Base-by-base conservation (phyloP, 192 early-diverging fungal species). In the Coemansia pectinata region DNA sequence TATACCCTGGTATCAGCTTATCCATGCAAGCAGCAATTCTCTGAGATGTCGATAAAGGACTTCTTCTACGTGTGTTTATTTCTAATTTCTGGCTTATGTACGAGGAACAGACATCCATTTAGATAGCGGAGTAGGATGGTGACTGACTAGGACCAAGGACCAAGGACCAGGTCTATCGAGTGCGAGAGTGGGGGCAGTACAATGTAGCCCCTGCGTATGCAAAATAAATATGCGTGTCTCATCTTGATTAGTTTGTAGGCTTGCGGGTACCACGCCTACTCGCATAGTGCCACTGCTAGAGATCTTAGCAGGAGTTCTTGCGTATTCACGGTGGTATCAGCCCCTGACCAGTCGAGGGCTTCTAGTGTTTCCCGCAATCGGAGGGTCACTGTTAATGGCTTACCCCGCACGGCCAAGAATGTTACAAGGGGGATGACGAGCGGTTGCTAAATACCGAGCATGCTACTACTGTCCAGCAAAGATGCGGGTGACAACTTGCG, bases 391-490 rank as follows among this genome's bases (percentile, higher is more conserved):
- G 21, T 0, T 11, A 19, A 50, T 2, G 27, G 1, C 2, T 21
- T 52, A 52, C 52, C 52, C 52, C 52, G 5, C 52, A 55, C 14
- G 5, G 27, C 27, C 15, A 27, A 55, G 52, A 55, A 55, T 55
- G 52, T 17, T 29, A 14, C 1, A 19, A 29, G 23, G 27, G 52
- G 23, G 19, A 21, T n/a, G 47, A 9, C 21, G 19, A 50, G 47
- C 19, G 5, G 47, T 50, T 50, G 47, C 47, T 50, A 50, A 50
- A 50, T 55, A 55, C 11, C 25, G 25, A 55, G 52, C 52, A 55
- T 29, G 25, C 52, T 55, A 55, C 52, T 55, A 11, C 52, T 31
- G 11, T 55, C 17, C 52, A 55, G 52, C 52, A 55, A 55, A 55
- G 23, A 27, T 55, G 27, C 27, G 52, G 12, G 27, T 25, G 23